Evolutionary conservation across 2,329 filamentous ascomycete genomes (phyloP).

Genomic region (Pseudocercospora macadamiae): DNA sequence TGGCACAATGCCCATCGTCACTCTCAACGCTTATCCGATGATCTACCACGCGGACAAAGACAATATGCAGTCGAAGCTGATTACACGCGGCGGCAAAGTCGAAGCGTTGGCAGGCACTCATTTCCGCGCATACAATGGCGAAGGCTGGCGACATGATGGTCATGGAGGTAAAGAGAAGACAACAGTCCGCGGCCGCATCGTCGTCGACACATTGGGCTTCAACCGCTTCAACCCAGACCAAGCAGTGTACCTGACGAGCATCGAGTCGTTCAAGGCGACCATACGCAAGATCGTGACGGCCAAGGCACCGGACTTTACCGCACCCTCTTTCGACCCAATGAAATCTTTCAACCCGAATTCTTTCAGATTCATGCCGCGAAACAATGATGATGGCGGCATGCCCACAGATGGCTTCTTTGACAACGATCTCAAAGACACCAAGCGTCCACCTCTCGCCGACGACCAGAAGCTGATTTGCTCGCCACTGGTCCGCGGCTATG

Average conservation of each 20-base stretch:
- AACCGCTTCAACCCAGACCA: constrained; percentile 51
- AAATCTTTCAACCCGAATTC: no score
- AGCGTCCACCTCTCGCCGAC: constrained; percentile 28
- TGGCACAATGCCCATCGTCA: constrained; percentile 48
- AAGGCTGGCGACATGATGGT: constrained; percentile 44
- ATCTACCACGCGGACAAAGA: constrained; percentile 48
- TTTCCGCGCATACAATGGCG: constrained; percentile 55
- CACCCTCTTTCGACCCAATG: constrained; percentile 27
- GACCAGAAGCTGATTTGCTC: constrained; percentile 41
- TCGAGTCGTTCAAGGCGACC: background rate
- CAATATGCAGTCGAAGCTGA: constrained; percentile 44
- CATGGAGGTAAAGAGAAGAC: constrained; percentile 43
- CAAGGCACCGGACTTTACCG: background rate
- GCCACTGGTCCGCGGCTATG: constrained; percentile 39
- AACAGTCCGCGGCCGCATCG: constrained; percentile 53
- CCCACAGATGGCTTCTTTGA: constrained; percentile 39
- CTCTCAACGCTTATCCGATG: constrained; percentile 49
- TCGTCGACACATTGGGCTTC: constrained; percentile 54
- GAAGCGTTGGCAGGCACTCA: constrained; percentile 53
- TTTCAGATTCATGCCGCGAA: no score
- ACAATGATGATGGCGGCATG: constrained; percentile 36
- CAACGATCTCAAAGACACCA: constrained; percentile 27
- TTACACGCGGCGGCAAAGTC: constrained; percentile 51
- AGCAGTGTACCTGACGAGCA: constrained; percentile 41
- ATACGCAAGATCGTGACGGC: background rate